Conservation (phyloP, 768 basidiomycete species). For the Pulveroboletus sp. region DNA sequence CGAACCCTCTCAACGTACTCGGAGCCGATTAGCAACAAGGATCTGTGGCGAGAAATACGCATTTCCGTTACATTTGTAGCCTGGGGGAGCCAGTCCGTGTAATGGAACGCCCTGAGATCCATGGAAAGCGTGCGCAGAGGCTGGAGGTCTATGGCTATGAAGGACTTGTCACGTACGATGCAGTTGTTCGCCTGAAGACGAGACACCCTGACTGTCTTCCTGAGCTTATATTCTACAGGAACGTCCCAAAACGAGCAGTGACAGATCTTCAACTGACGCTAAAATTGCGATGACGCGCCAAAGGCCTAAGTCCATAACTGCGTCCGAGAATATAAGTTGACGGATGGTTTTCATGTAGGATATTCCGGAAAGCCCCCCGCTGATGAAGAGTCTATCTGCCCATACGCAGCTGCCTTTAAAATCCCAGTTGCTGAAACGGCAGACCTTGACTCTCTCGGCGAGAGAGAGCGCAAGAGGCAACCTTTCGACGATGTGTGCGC, state of each 20-base stretch:
- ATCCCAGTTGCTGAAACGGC: constrained; percentile 14
- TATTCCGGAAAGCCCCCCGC: constrained; percentile 3
- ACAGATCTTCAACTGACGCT: constrained; percentile 13
- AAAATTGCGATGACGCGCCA: constrained; percentile 14
- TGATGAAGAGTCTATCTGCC: constrained; percentile 1
- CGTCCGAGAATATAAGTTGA: constrained; percentile 7
- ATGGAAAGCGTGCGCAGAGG: background rate
- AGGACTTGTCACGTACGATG: too few species aligned
- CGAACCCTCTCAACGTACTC: background rate
- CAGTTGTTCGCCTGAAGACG: background rate
- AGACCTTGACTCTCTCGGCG: constrained; percentile 28
- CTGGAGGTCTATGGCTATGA: background rate
- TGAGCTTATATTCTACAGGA: background rate
- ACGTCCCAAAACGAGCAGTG: background rate
- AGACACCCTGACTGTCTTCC: constrained; percentile 6
- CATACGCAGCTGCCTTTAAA: background rate
- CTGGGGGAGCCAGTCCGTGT: background rate
- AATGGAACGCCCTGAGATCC: background rate
- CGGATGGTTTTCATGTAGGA: constrained; percentile 17
- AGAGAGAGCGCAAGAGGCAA: constrained; percentile 29
- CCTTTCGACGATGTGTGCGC: constrained; percentile 24
- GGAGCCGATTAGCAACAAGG: background rate
- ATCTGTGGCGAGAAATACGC: constrained; percentile 5
- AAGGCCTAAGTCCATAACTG: constrained; percentile 9
- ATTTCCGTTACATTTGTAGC: too few species aligned